These are phyloP conservation scores for Elsinoe batatas DNA, from an alignment of 2,329 filamentous ascomycete species.

Conservation along the genomic window DNA sequence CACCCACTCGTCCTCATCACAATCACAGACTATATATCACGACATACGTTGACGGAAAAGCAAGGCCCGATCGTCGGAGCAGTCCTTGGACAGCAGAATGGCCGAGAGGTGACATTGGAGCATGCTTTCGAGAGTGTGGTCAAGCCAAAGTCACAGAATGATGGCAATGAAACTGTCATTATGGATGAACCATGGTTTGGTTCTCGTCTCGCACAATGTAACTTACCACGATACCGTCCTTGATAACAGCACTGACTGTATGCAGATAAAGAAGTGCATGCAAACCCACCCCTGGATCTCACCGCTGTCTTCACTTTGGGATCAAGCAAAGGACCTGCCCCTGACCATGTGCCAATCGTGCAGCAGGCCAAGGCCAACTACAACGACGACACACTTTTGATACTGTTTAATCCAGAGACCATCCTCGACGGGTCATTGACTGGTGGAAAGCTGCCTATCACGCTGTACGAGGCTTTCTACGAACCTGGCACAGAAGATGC, in stretches of 20 bases:
- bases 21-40: conserved; percentile 92
- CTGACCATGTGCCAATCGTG: conserved; percentile 62
- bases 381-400: conserved; percentile 79
- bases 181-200: conserved; percentile 65
- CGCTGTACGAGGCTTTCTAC: conserved; percentile 72
- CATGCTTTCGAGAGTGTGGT: conserved; percentile 80
- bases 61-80: conserved; percentile 71
- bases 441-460: conserved; percentile 76
- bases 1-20: conserved; percentile 93
- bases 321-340: conserved; percentile 59
- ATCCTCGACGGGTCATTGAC: conserved; percentile 43
- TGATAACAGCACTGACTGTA: conserved; percentile 4
- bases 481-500: conserved; percentile 58
- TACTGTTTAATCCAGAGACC: conserved; percentile 70
- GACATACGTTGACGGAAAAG: conserved; percentile 71
- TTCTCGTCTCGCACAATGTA: conserved; percentile 75
- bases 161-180: conserved; percentile 40
- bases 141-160: conserved; percentile 25
- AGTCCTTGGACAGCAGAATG: conserved; percentile 84
- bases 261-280: conserved; percentile 12
- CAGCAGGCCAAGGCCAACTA: conserved; percentile 61
- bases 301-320: conserved; percentile 56
- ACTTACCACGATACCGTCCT: conserved; percentile 26
- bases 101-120: conserved; percentile 81
- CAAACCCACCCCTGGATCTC: conserved; percentile 4